Evolutionary conservation across 805 yeast genomes (phyloP), one percentile per base, ranked within the genome.

Genomic region (Kluyveromyces starmeri): DNA sequence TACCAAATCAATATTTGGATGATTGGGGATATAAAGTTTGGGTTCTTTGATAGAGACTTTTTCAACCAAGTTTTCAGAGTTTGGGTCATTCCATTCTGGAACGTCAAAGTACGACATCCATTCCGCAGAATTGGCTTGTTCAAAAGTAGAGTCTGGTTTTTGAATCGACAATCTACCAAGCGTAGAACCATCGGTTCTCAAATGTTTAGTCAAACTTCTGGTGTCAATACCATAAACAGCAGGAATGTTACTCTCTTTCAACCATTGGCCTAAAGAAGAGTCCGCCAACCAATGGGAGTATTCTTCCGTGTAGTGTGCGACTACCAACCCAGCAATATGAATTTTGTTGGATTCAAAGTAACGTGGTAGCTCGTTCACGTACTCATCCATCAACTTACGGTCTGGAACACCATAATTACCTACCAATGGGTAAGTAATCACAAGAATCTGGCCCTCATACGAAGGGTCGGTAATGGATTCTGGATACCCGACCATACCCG

Each of bases 401-500:
- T 85, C 95, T 42, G 99, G 98, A 37, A 92, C 98, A 76, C 98
- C 98, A 63, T 92, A 92, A 70, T 92, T 92, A 59, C 98, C 98
- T 34, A 92, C 95, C 51, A 92, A 70, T 18, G 98, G 98, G 62
- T 78, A 92, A 36, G 98, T 92, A 62, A 92, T 83, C 44, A 92
- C 96, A 59, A 92, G 68, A 55, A 92, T 89, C 66, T 92, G 98
- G 44, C 98, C 98, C 57, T 83, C 88, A 64, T 92, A 92, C 28
- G 97, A 92, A 41, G 98, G 98, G 64, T 92, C 98, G 26, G 98
- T 86, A 61, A 92, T 75, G 35, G 96, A 78, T 64, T 92, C 98
- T 27, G 97, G 98, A 61, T 92, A 92, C 43, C 98, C 98, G 49
- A 92, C 97, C 96, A 92, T 88, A 69, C 98, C 97, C 44, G 98